These are phyloP conservation scores for Athelia sp. DNA, from an alignment of 1,284 basidiomycete genomes.

Conservation along the genomic window DNA sequence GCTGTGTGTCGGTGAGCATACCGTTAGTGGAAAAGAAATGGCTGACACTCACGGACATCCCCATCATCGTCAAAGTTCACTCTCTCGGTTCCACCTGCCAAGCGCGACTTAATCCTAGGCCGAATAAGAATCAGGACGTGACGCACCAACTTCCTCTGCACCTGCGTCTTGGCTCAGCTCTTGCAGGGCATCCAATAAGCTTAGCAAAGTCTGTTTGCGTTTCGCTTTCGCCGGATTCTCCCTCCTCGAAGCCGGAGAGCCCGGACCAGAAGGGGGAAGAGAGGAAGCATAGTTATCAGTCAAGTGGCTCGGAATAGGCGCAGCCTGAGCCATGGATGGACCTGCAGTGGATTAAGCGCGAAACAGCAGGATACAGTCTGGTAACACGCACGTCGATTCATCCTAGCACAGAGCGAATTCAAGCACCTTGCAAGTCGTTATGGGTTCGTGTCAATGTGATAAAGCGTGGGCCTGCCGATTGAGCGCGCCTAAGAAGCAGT, in stretches of 20 bases:
- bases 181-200: slow-evolving; percentile 56
- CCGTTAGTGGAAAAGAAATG: neutral
- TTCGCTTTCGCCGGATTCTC: slow-evolving; percentile 23
- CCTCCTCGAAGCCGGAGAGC: neutral
- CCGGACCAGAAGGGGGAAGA: neutral
- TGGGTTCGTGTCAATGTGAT: too few species aligned
- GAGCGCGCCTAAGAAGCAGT: too few species aligned
- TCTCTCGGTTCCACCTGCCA: slow-evolving; percentile 28
- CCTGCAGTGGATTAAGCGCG: too few species aligned
- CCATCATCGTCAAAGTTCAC: slow-evolving; percentile 17
- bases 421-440: too few species aligned
- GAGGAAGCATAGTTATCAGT: too few species aligned
- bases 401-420: too few species aligned
- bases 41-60: slow-evolving; percentile 29
- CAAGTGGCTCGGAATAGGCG: too few species aligned
- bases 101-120: neutral
- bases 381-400: too few species aligned
- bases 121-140: neutral
- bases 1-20: slow-evolving; percentile 30
- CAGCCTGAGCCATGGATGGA: too few species aligned
- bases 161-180: slow-evolving; percentile 53
- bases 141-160: slow-evolving; percentile 35
- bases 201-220: slow-evolving; percentile 60
- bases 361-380: too few species aligned
- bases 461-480: too few species aligned